Percentiles rank a stretch among this genome's conserved stretches.
phyloP scores from a whole-genome alignment of 176 grass and related monocot genomes.

The Eragrostis curvula region DNA sequence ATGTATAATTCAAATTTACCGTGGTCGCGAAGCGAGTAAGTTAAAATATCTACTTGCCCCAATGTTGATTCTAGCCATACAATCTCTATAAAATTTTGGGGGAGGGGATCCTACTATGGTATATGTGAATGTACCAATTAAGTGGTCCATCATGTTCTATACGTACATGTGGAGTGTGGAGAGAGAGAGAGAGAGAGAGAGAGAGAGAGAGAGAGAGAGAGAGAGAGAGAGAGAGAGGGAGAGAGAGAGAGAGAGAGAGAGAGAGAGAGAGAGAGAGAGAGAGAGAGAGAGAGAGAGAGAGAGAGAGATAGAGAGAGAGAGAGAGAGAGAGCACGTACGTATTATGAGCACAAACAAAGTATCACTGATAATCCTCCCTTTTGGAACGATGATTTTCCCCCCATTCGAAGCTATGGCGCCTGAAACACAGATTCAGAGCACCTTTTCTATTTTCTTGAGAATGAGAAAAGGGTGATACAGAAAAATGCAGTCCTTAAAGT shows the following conservation, averaged over 20 bases:
- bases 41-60: not conserved
- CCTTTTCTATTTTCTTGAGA: no score
- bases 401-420: no score
- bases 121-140: constrained; percentile 23
- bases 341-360: no score
- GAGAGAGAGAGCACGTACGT: not conserved
- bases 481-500: no score
- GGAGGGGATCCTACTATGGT: not conserved
- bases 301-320: constrained; percentile 32
- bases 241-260: constrained; percentile 19
- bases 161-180: constrained; percentile 65
- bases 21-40: not conserved
- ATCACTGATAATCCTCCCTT: no score
- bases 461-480: no score
- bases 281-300: constrained; percentile 13
- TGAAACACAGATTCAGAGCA: no score
- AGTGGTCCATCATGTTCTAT: constrained; percentile 38
- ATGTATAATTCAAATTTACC: not conserved
- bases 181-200: constrained; percentile 31
- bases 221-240: constrained; percentile 12
- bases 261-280: constrained; percentile 19
- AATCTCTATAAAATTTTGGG: constrained; percentile 23
- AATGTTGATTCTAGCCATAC: constrained; percentile 19
- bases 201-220: constrained; percentile 9
- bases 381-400: no score